Base-by-base conservation (phyloP, 352 stramenopile genomes). In the Thraustochytrium sp. region DNA sequence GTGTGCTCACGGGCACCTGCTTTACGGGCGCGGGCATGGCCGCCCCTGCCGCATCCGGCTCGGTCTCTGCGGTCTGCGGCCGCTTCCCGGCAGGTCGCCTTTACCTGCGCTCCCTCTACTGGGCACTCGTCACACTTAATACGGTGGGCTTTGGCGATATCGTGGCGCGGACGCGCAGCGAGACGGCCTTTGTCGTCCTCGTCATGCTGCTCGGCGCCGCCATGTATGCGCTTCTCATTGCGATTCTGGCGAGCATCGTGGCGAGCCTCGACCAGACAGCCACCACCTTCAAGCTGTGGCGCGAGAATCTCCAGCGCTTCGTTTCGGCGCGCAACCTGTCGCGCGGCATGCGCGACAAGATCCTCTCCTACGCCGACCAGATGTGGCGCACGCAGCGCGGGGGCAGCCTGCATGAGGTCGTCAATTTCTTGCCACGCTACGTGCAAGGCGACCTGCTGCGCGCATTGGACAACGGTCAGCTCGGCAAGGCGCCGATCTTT, bases 171-270 rank as follows among this genome's bases (percentile, higher is more conserved):
- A 49, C 9, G 4, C 21, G 29, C 21, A 18, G 23, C 5, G 68
- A 80, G 38, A 76, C 34, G 8, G 18, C 76, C 11, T 80, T 63
- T 51, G 68, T 51, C 23, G 26, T 90, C 0, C 42, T 42, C 0
- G 89, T 80, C 18, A 80, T 80, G 68, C 9, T 80, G 11, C 42
- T 80, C 8, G 68, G 68, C 29, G 68, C 68, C 5, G 68, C 31
- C 4, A 80, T 80, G 68, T 80, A 80, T 26, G 68, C 68, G 11
- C 26, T 80, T 9, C 53, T 80, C 18, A 80, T 80, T 38, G 31
- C 48, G 9, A 64, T 29, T 46, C 2, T 80, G 42, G 68, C 68
- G 0, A 80, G 34, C 21, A 53, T 80, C n/a, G 68, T 80, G 29
- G 68, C 68, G 44, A 80, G 42, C 26, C 68, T 80, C 8, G 68